phyloP scores from a whole-genome alignment of 805 yeast genomes.

The Yarrowia deformans region DNA sequence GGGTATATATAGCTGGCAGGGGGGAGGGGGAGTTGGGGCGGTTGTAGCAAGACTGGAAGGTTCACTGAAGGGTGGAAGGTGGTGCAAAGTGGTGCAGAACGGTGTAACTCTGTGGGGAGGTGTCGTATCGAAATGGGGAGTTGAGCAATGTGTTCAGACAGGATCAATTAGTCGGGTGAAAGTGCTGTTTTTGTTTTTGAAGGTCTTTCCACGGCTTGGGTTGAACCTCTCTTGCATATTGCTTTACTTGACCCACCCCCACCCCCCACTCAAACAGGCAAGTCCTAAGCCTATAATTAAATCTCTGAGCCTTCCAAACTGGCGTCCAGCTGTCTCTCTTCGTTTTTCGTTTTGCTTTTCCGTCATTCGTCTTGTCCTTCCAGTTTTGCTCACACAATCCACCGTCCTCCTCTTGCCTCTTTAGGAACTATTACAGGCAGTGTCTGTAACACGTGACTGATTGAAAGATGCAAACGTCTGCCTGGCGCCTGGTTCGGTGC shows the following conservation, averaged over 20 bases:
- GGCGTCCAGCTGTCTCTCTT: background rate
- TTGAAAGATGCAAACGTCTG: background rate
- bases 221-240: too few relatives aligned
- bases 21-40: background rate
- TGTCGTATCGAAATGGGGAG: background rate
- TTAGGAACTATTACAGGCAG: background rate
- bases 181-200: too few relatives aligned
- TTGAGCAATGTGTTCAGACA: background rate
- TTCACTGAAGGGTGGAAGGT: background rate
- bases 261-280: background rate
- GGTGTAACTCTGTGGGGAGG: too few relatives aligned
- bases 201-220: too few relatives aligned
- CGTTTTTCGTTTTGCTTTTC: too few relatives aligned
- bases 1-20: constrained; percentile 1
- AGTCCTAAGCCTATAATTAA: background rate
- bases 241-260: too few relatives aligned
- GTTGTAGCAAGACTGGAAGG: background rate
- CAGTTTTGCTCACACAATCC: too few relatives aligned
- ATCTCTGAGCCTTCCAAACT: background rate
- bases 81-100: background rate
- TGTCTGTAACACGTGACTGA: background rate
- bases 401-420: background rate
- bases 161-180: background rate
- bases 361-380: too few relatives aligned
- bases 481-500: background rate